Evolutionary conservation across 331 rosid genomes (phyloP).

Genomic region (Erythrophleum ivorense): DNA sequence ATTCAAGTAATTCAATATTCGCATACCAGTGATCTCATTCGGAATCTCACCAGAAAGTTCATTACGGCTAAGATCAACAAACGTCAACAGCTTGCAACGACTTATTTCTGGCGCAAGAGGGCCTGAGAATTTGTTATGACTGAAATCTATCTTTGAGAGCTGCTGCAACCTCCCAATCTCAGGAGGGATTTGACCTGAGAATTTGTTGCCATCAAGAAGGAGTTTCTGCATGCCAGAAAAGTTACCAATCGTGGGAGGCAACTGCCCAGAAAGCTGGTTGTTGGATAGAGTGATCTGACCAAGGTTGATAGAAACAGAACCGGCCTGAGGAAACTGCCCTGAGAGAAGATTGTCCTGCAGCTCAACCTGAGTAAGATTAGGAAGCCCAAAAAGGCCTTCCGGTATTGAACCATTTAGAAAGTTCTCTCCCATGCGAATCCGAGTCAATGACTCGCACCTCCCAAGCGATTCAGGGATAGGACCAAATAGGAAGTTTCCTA

Average conservation of each 20-base stretch:
- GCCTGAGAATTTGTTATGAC: constrained; percentile 79
- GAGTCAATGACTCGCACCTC: constrained; percentile 59
- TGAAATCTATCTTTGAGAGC: constrained; percentile 82
- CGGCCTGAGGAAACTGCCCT: constrained; percentile 65
- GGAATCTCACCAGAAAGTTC: constrained; percentile 85
- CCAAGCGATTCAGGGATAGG: constrained; percentile 88
- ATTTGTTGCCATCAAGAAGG: constrained; percentile 82
- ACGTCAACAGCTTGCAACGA: constrained; percentile 81
- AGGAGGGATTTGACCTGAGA: constrained; percentile 73
- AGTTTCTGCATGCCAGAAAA: constrained; percentile 89
- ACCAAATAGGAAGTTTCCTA: constrained; percentile 78
- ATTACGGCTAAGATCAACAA: constrained; percentile 88
- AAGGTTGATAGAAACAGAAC: constrained; percentile 57
- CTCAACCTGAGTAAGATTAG: constrained; percentile 76
- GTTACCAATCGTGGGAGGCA: constrained; percentile 83
- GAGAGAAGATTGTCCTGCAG: constrained; percentile 72
- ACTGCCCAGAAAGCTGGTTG: constrained; percentile 71
- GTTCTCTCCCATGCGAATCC: constrained; percentile 91
- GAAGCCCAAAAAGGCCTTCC: constrained; percentile 73
- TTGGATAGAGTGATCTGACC: constrained; percentile 88
- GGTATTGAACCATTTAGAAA: constrained; percentile 91
- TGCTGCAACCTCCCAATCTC: constrained; percentile 87
- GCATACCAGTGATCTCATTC: constrained; percentile 75
- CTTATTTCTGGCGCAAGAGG: constrained; percentile 69
- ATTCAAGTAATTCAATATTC: constrained; percentile 83